Evolutionary conservation across 176 grass and related monocot species (phyloP).

Genomic region (Miscanthus lutarioriparius): DNA sequence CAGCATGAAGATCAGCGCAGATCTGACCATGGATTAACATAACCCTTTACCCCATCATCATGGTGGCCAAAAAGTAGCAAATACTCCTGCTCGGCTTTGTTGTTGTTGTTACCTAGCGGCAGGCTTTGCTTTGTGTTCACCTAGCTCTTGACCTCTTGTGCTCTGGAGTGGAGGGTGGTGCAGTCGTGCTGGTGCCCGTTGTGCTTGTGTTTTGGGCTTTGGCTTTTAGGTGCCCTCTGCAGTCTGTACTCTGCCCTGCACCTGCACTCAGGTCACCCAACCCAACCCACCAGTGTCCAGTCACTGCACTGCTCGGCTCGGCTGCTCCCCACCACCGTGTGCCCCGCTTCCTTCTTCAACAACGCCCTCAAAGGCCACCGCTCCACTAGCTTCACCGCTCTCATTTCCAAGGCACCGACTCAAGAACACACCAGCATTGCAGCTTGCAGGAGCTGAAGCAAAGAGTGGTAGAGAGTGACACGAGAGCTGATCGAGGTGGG

Average conservation of each 20-base stretch:
- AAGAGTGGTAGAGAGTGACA: not conserved
- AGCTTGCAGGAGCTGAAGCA: not conserved
- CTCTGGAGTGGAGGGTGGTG: not conserved
- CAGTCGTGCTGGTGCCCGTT: not conserved
- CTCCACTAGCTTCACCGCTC: not conserved
- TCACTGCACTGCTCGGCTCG: too few relatives aligned
- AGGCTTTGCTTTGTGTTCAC: slow-evolving; percentile 17
- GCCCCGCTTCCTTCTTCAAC: slow-evolving; percentile 15
- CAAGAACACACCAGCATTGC: not conserved
- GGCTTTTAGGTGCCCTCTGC: not conserved
- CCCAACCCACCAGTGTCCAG: not conserved
- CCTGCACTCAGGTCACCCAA: not conserved
- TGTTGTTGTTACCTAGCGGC: not conserved
- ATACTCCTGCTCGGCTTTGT: not conserved
- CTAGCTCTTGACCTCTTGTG: slow-evolving; percentile 9
- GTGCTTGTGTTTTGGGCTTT: slow-evolving; percentile 5
- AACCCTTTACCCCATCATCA: slow-evolving; percentile 45
- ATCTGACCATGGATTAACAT: slow-evolving; percentile 39
- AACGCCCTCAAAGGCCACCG: not conserved
- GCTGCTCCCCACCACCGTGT: slow-evolving; percentile 24
- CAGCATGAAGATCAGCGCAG: not conserved
- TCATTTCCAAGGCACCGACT: not conserved
- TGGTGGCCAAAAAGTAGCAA: slow-evolving; percentile 15
- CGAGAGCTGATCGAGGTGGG: too few relatives aligned
- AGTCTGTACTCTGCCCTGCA: not conserved